These are phyloP conservation scores for Lyophyllum atratum DNA, from an alignment of 768 basidiomycete species.

Conservation along the genomic window DNA sequence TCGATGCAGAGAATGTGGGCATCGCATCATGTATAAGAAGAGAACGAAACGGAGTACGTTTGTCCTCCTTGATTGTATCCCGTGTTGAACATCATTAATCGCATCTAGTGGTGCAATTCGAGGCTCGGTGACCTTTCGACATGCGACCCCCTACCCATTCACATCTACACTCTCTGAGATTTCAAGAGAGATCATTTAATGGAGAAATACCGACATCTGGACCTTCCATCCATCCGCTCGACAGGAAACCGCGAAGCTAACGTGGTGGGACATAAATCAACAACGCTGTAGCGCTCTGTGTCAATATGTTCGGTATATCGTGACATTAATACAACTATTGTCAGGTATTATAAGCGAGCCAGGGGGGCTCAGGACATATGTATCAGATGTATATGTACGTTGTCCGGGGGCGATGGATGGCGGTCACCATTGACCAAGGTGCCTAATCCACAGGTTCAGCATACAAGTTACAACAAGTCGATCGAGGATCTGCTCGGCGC, in stretches of 20 bases:
- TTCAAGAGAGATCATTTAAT: neutral
- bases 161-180: neutral
- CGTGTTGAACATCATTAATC: conserved; percentile 1
- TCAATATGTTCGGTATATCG: conserved; percentile 1
- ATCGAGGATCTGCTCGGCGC: conserved; percentile 44
- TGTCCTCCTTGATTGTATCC: conserved; percentile 3
- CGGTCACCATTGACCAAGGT: conserved; percentile 44
- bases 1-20: conserved; percentile 94
- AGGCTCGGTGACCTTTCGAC: conserved; percentile 60
- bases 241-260: neutral
- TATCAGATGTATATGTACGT: neutral
- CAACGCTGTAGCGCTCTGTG: conserved; percentile 3
- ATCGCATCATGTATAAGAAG: conserved; percentile 99
- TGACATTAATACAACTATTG: conserved; percentile 1
- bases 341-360: neutral
- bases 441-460: conserved; percentile 52
- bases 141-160: neutral
- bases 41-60: conserved; percentile 87
- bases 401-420: conserved; percentile 7
- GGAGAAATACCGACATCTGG: neutral
- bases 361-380: neutral
- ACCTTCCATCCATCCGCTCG: neutral
- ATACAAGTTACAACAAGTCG: conserved; percentile 55
- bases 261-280: neutral
- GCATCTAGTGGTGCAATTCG: conserved; percentile 75